Conservation (phyloP, 2,329 filamentous ascomycete species). For the Alternaria consortialis region DNA sequence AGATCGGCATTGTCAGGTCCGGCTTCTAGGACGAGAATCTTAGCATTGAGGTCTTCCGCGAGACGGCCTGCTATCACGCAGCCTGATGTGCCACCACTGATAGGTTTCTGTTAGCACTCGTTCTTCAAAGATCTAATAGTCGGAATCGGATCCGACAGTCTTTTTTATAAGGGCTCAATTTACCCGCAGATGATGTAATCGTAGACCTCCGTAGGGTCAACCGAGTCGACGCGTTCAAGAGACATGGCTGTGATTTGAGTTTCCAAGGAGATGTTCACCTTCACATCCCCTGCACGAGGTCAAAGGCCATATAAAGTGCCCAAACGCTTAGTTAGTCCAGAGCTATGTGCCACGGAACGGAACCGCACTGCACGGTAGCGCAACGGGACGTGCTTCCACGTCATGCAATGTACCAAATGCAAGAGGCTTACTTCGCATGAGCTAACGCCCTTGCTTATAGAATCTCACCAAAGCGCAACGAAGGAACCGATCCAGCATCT, state of each 20-base stretch:
- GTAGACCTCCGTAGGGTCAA: conserved; percentile 28
- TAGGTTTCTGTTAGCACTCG: not conserved
- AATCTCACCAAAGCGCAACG: too few species aligned
- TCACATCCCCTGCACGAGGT: not conserved
- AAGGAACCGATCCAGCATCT: not conserved
- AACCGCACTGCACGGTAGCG: not conserved
- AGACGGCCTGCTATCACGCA: conserved; percentile 60
- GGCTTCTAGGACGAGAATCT: conserved; percentile 59
- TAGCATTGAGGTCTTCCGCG: conserved; percentile 55
- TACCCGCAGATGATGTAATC: conserved; percentile 44
- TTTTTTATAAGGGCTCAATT: not conserved
- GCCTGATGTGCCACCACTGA: conserved; percentile 58
- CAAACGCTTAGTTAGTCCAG: not conserved
- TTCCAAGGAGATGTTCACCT: not conserved
- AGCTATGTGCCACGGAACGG: not conserved
- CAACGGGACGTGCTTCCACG: not conserved
- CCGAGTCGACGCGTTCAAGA: conserved; percentile 29
- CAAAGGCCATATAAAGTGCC: not conserved
- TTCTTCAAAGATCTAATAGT: too few species aligned
- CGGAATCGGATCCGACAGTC: rapidly evolving
- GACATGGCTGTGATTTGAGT: conserved; percentile 19
- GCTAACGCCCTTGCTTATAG: too few species aligned
- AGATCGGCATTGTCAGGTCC: conserved; percentile 57
- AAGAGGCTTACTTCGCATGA: not conserved
- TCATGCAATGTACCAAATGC: not conserved